Base-by-base conservation (phyloP, 169 alveolate genomes). In the Theileria parva region DNA sequence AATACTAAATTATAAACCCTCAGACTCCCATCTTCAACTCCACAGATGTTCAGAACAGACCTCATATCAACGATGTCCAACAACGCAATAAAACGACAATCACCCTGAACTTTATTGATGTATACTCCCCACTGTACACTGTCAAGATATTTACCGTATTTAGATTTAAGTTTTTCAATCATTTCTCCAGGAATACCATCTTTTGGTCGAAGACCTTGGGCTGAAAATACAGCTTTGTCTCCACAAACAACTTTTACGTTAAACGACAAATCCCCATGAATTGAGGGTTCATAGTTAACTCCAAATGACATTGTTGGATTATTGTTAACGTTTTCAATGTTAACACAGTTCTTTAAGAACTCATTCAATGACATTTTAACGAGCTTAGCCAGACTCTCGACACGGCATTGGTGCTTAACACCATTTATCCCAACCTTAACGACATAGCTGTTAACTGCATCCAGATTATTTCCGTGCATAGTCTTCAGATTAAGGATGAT, bases 371-470 rank as follows among this genome's bases (percentile, higher is more conserved):
- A 28, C 91, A 85, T 85, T 53, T 64, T 44, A 73, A 60, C 87
- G 8, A 85, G 70, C 51, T 79, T 69, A n/a, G 86, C 13, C n/a
- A 85, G 79, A 37, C 67, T 79, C 71, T 77, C 74, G 44, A 85
- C 70, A 72, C 57, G 77, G 51, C 91, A 85, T 55, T 73, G 71
- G 69, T 85, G 87, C 75, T 77, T 77, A 51, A 74, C 63, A n/a
- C 91, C 91, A 68, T 85, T 85, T 59, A 85, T 78, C 28, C 76
- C 68, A 21, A 85, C 91, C 34, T 37, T 44, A 23, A 85, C 91
- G 28, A 32, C 81, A 66, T 71, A 77, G 23, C 85, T 78, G 61
- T 73, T 63, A 11, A 85, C 51, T 66, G 60, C 57, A 32, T 51
- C 48, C 0, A 85, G 64, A 53, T 28, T 30, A 60, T 78, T 63